Evolutionary conservation across 1,284 basidiomycete genomes (phyloP), one percentile per base, ranked within the genome.

Genomic region (Heterobasidion parviporum): DNA sequence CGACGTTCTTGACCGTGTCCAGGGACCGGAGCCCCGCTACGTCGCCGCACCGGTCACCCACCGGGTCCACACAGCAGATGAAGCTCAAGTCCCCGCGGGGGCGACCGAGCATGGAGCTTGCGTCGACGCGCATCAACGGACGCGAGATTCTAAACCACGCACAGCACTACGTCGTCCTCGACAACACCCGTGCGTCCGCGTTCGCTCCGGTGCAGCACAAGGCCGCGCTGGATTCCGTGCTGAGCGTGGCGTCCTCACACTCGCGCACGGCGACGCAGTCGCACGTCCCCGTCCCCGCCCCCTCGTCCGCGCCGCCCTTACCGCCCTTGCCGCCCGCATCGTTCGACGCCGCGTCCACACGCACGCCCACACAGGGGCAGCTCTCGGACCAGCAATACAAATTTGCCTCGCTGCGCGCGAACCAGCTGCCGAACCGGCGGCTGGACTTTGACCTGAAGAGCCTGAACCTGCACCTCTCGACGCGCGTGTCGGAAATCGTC

Each of bases 401-500:
- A 57, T 38, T 65, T 59, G 56, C 54, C 18, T 45, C 51, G 14
- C 59, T 50, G 16, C 56, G 57, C 49, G 53, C 61, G 53, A 64
- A 65, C 49, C 72, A 72, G 7, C 64, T 84, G 14, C 82, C 82
- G 18, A 81, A 82, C 60, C 64, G 68, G 48, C 74, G 68, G 8
- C 64, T 83, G 58, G 70, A 76, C 49, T 70, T 85, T 34, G 84
- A 87, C 67, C 59, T 81, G 54, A 72, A 75, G 55, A 74, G 76
- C 8, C 66, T 86, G 55, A 82, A 83, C 62, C 66, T 86, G 56
- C 83, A 85, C 65, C 72, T 89, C 26, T 70, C 75, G 16, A 59
- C 80, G 58, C 74, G 82, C 14, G 76, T 78, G 5, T 73, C 77
- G 54, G 85, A 86, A 63, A 74, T 87, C 16, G 60, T 85, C 8